A percentile compares a stretch with the other conserved stretches of the same genome.
Evolutionary conservation across 2,329 filamentous ascomycete genomes (phyloP).

Genomic region (Colletotrichum tofieldiae): DNA sequence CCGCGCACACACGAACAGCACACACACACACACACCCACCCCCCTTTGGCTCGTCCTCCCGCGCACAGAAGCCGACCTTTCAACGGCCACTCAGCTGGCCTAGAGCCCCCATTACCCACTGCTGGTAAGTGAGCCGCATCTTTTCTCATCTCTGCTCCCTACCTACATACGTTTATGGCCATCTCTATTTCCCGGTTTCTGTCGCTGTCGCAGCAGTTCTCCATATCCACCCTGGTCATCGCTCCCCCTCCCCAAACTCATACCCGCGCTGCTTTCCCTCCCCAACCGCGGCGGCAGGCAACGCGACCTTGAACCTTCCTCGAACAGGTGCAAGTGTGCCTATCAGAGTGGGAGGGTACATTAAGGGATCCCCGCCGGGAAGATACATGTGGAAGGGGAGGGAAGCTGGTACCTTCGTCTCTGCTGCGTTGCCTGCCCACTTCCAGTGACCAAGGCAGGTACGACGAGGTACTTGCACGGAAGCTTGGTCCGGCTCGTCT

Average conservation of each 20-base stretch:
- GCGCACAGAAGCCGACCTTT: background rate
- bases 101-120: background rate
- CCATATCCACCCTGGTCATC: background rate
- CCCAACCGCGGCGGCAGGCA: background rate
- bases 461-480: slow-evolving; percentile 1
- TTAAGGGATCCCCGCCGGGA: background rate
- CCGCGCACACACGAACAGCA: background rate
- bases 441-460: background rate
- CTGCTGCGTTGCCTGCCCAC: slow-evolving; percentile 13
- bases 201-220: background rate
- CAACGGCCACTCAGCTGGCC: background rate
- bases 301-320: background rate
- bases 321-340: background rate
- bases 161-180: background rate
- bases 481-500: background rate
- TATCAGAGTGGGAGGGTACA: background rate
- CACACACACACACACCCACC: too few relatives aligned
- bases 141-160: background rate
- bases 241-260: background rate
- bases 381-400: slow-evolving; percentile 1
- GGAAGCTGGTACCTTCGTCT: slow-evolving; percentile 5
- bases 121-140: slow-evolving; percentile 31
- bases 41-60: too few relatives aligned
- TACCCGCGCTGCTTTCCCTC: background rate
- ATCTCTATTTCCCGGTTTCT: background rate